These are phyloP conservation scores for Xylariaceae sp. DNA, from an alignment of 2,329 filamentous ascomycete genomes.

Conservation along the genomic window DNA sequence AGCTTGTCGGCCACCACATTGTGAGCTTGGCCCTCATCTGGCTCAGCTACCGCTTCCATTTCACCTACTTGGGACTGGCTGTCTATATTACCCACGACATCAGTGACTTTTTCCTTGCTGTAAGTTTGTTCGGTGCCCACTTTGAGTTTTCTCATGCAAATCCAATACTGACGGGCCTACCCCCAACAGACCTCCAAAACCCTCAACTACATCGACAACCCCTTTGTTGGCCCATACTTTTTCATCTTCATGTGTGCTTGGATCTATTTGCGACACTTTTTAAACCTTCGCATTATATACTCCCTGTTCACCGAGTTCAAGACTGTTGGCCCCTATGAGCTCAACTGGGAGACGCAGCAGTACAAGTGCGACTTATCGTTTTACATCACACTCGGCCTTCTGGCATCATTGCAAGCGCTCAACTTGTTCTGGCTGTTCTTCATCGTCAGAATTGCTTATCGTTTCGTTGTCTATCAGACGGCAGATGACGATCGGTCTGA, in stretches of 20 bases:
- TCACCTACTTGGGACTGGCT: slow-evolving; percentile 88
- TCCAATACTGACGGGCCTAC: slow-evolving; percentile 3
- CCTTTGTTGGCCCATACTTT: slow-evolving; percentile 80
- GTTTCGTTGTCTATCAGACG: slow-evolving; percentile 59
- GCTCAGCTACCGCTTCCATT: slow-evolving; percentile 91
- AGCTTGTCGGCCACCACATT: slow-evolving; percentile 87
- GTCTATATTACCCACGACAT: slow-evolving; percentile 96
- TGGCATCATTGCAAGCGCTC: slow-evolving; percentile 65
- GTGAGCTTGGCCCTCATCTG: slow-evolving; percentile 81
- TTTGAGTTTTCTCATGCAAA: background rate
- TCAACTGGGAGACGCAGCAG: slow-evolving; percentile 72
- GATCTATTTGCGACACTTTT: slow-evolving; percentile 85
- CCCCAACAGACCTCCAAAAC: slow-evolving; percentile 78
- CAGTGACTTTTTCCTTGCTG: slow-evolving; percentile 90
- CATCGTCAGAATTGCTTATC: slow-evolving; percentile 70
- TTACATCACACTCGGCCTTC: slow-evolving; percentile 60
- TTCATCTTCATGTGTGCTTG: slow-evolving; percentile 75
- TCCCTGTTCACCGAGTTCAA: slow-evolving; percentile 72
- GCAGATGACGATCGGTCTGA: slow-evolving; percentile 71
- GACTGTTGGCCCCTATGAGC: slow-evolving; percentile 68
- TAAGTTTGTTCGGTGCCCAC: slow-evolving; percentile 39
- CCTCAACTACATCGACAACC: slow-evolving; percentile 82
- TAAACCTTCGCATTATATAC: slow-evolving; percentile 73
- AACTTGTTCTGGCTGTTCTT: slow-evolving; percentile 81
- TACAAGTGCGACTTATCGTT: slow-evolving; percentile 73